Conservation (phyloP, 2,329 filamentous ascomycete genomes). For the Pleomassaria siparia region DNA sequence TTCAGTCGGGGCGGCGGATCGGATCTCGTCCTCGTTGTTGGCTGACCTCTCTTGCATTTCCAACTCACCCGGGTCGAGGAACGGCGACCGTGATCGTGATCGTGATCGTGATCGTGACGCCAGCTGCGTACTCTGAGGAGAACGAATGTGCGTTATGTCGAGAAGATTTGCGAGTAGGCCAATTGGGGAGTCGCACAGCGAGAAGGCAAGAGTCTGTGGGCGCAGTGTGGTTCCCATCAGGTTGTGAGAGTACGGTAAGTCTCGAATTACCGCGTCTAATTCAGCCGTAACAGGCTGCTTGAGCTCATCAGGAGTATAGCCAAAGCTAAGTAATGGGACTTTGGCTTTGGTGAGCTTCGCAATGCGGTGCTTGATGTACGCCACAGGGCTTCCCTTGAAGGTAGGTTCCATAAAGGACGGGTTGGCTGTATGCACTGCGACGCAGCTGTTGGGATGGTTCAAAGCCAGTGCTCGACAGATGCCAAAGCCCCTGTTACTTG, state of each 20-base stretch:
- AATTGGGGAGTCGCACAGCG: slow-evolving; percentile 42
- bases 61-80: slow-evolving; percentile 33
- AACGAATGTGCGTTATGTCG: slow-evolving; percentile 33
- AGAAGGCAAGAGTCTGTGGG: slow-evolving; percentile 41
- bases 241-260: background rate
- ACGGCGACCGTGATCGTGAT: slow-evolving; percentile 33
- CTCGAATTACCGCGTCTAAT: background rate
- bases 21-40: slow-evolving; percentile 8
- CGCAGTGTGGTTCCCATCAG: slow-evolving; percentile 21
- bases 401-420: slow-evolving; percentile 57
- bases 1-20: slow-evolving; percentile 1
- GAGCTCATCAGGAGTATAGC: slow-evolving; percentile 59
- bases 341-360: slow-evolving; percentile 46
- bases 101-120: slow-evolving; percentile 26
- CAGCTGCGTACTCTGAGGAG: slow-evolving; percentile 11
- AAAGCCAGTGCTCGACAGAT: slow-evolving; percentile 52
- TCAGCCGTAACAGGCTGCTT: background rate
- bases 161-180: slow-evolving; percentile 38
- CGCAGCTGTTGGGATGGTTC: slow-evolving; percentile 52
- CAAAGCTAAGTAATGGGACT: slow-evolving; percentile 54
- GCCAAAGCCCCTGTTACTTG: slow-evolving; percentile 43
- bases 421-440: slow-evolving; percentile 63
- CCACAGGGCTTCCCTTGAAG: slow-evolving; percentile 46
- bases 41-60: slow-evolving; percentile 19
- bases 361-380: slow-evolving; percentile 59